Base-by-base conservation (phyloP, 306 rosid genomes). In the Psophocarpus tetragonolobus region DNA sequence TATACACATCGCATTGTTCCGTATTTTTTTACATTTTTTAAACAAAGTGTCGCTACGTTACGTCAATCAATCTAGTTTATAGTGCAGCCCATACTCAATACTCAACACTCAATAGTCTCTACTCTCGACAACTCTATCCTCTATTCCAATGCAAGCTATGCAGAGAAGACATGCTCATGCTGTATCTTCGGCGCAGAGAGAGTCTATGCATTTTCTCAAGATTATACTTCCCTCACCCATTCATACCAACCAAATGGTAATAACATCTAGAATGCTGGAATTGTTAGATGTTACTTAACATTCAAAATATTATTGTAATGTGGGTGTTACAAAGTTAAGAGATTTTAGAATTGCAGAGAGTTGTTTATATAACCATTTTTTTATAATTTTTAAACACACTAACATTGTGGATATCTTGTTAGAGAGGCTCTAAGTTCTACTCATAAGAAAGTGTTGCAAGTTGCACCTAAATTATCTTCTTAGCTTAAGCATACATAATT, bases 171-270 rank as follows among this genome's bases (percentile, higher is more conserved):
- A 24, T 26, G 63, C 5, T 5, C 2, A 24, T 26, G 63, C 5
- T 5, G 18, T 17, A 26, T n/a, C 10, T 4, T 50, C 57, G 12
- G n/a, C 74, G 32, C 2, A 8, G 67, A 63, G 23, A n/a, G 27
- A 47, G 24, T 15, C 73, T 7, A 66, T 17, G 4, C 74, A 65
- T 65, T 76, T 76, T 35, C 10, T 74, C 45, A 48, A 32, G 47
- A 41, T 39, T 39, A 76, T 76, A 33, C 73, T 76, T 64, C 73
- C 74, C 54, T 65, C 67, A 3, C 21, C 81, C 35, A 53, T 77
- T 77, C 68, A 77, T 39, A 44, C 9, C 21, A 51, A 53, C 23
- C 32, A 65, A 24, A 13, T 50, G 23, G 81, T 76, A 64, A 45
- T 18, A 56, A 53, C n/a, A n/a, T n/a, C n/a, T n/a, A n/a, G n/a